A percentile compares a stretch with the other conserved stretches of the same genome.
These are phyloP conservation scores for Cladosporium sp. DNA, from an alignment of 2,329 filamentous ascomycete species.

Conservation along the genomic window DNA sequence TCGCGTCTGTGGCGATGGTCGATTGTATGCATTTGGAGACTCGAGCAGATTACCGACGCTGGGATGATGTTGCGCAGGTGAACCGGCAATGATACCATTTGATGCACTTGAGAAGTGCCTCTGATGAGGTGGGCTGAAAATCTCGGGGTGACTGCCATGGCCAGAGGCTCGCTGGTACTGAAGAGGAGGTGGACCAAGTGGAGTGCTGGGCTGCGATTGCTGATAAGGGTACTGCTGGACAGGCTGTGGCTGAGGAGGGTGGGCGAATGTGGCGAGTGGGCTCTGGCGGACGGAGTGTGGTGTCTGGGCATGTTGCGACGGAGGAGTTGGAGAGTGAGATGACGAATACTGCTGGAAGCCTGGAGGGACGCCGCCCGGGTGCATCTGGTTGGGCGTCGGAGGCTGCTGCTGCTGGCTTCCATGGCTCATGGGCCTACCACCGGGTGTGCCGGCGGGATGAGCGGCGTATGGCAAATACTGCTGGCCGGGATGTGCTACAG, in stretches of 20 bases:
- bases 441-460: slow-evolving; percentile 31
- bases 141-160: slow-evolving; percentile 27
- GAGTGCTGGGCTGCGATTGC: slow-evolving; percentile 50
- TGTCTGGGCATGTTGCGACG: slow-evolving; percentile 35
- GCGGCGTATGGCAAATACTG: slow-evolving; percentile 24
- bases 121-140: slow-evolving; percentile 35
- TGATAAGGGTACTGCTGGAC: slow-evolving; percentile 37
- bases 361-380: slow-evolving; percentile 1
- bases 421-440: slow-evolving; percentile 29
- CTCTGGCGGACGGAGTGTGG: slow-evolving; percentile 35
- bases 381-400: slow-evolving; percentile 5
- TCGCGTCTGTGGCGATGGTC: slow-evolving; percentile 28
- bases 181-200: slow-evolving; percentile 46
- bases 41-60: slow-evolving; percentile 42
- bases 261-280: slow-evolving; percentile 28
- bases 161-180: slow-evolving; percentile 30
- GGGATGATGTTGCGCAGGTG: slow-evolving; percentile 32
- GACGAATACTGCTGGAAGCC: slow-evolving; percentile 18
- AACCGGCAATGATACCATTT: slow-evolving; percentile 30
- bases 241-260: slow-evolving; percentile 37
- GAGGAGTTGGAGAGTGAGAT: slow-evolving; percentile 37
- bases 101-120: slow-evolving; percentile 36
- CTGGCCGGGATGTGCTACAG: slow-evolving; percentile 25
- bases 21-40: slow-evolving; percentile 37
- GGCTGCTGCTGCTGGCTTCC: slow-evolving; percentile 28